Base-by-base conservation (phyloP, 495 filamentous ascomycete genomes). In the Penicillium goetzii region DNA sequence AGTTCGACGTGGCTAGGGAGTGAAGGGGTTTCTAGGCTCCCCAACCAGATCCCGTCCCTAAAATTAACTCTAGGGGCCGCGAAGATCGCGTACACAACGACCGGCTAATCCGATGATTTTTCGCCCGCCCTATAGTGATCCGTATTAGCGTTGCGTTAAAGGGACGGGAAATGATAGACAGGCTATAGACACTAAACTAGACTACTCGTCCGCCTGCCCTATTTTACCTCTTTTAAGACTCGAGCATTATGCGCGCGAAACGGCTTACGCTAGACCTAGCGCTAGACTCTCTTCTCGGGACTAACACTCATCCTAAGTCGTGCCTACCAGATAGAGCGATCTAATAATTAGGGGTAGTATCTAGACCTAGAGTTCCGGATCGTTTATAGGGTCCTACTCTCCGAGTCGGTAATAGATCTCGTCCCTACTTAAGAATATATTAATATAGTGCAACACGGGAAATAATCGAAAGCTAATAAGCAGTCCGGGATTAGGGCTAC, bases 331-430 rank as follows among this genome's bases (percentile, higher is more conserved):
- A 53, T 53, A 28, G n/a, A 53, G 50, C 3, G 50, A 53, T 14
- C 8, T 30, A 28, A 53, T 53, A 33, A 21, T 53, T 4, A 28
- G 50, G 17, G 50, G 50, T 33, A 53, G 50, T 5, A 53, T 53
- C 30, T 53, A 14, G 26, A 33, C 15, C 30, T 4, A 21, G 6
- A 53, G 50, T 21, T 53, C 26, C 26, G 50, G 26, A 12, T 51
- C 47, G 9, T 51, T 9, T 12, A 5, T 10, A 10, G 26, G 4
- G n/a, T 30, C 14, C n/a, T 5, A 15, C 14, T 1, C 50, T 14
- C 14, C 14, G 6, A 53, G 17, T 5, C 30, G 30, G 26, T 7
- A 1, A 33, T 53, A 28, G 8, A 53, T 32, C 10, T 53, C 50
- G 10, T 53, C 50, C 28, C 19, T n/a, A 11, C 19, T 53, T 2